These are phyloP conservation scores for Cutaneotrichosporon cutaneum DNA, from an alignment of 1,284 basidiomycete species.

Conservation along the genomic window DNA sequence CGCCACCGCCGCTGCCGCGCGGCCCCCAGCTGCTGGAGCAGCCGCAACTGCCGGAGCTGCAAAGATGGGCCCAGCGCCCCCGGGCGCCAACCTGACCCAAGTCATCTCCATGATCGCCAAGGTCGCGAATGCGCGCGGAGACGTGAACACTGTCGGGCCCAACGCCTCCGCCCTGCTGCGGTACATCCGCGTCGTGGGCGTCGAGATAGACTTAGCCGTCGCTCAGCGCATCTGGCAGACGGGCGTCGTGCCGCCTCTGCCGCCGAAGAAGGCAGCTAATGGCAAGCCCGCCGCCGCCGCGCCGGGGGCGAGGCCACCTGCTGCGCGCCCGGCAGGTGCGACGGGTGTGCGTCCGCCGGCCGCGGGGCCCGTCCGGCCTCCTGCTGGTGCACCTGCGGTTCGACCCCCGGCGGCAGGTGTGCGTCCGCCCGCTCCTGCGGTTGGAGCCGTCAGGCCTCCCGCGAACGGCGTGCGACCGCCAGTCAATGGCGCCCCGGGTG, in stretches of 20 bases:
- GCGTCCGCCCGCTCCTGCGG: background rate
- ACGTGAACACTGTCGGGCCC: slow-evolving; percentile 48
- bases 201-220: slow-evolving; percentile 45
- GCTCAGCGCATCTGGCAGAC: slow-evolving; percentile 49
- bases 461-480: background rate
- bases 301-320: too few species aligned
- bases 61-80: slow-evolving; percentile 38
- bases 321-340: background rate
- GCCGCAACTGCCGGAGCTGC: background rate
- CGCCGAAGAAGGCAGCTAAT: slow-evolving; percentile 16
- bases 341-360: slow-evolving; percentile 3
- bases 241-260: slow-evolving; percentile 40
- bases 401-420: background rate
- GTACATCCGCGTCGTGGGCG: slow-evolving; percentile 48
- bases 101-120: slow-evolving; percentile 50
- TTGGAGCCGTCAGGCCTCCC: background rate
- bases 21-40: background rate
- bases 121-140: slow-evolving; percentile 46
- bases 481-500: background rate
- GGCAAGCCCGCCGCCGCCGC: slow-evolving; percentile 18
- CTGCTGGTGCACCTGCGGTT: background rate
- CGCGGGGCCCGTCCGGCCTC: background rate
- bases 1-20: slow-evolving; percentile 4
- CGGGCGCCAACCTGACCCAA: slow-evolving; percentile 45
- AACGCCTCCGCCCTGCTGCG: slow-evolving; percentile 44